Base-by-base conservation (phyloP, 1,284 basidiomycete genomes). In the Microbotryomycetes sp. region DNA sequence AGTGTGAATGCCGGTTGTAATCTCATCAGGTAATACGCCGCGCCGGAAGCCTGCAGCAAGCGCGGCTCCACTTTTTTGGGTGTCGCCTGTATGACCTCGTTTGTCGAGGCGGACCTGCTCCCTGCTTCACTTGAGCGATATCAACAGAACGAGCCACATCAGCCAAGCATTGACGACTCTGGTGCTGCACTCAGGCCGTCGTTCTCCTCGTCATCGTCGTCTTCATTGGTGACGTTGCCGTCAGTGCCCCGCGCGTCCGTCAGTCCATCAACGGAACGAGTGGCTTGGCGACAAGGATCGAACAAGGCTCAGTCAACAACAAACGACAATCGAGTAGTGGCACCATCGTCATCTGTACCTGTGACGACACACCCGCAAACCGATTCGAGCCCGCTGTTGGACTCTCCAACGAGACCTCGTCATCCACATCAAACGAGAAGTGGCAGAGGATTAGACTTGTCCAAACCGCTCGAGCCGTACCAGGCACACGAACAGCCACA, bases 361-460 rank as follows among this genome's bases (percentile, higher is more conserved):
- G 36, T 19, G 36, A 9, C 19, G 36, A n/a, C n/a, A n/a, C n/a
- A n/a, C n/a, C 36, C 36, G 9, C 12, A 19, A 12, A 19, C 36
- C 36, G 19, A 12, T 42, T 42, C 36, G 19, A 19, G 36, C 36
- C 9, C 36, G 12, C 36, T 12, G 36, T 19, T 19, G 36, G 19
- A 42, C 36, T 9, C 36, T 9, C 19, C 36, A 42, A 12, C 19
- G 36, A 9, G 36, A 9, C 9, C 12, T 19, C 36, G 36, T 42
- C 36, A 42, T 19, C 36, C 12, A 12, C 36, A 42, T 19, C 36
- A 42, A 19, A 9, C 19, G 12, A 19, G 36, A 12, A 42, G 36
- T 19, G 36, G 36, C 36, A 42, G 19, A 42, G 58, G 62, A 23
- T 47, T 64, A 28, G 62, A 64, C 22, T 36, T 64, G 22, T 52